Evolutionary conservation across 2,329 filamentous ascomycete genomes (phyloP).

Genomic region (Byssothecium circinans): DNA sequence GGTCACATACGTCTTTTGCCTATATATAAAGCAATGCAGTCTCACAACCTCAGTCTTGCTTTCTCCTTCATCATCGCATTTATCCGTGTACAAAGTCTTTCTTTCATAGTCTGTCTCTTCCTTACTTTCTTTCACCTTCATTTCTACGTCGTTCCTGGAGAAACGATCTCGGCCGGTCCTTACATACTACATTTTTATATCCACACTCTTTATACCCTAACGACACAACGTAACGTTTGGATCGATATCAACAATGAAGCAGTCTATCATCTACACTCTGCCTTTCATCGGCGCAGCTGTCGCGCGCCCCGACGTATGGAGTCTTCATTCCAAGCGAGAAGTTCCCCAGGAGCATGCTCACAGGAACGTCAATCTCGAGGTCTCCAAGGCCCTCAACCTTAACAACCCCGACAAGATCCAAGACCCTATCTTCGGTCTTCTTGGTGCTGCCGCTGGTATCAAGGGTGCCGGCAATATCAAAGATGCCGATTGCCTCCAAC

Average conservation of each 20-base stretch:
- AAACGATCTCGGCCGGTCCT: conserved; percentile 40
- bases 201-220: conserved; percentile 9
- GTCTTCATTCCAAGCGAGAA: conserved; percentile 45
- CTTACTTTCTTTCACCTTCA: conserved; percentile 19
- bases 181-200: conserved; percentile 12
- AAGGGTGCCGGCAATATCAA: conserved; percentile 52
- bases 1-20: conserved; percentile 4
- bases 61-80: conserved; percentile 21
- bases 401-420: conserved; percentile 54
- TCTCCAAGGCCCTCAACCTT: conserved; percentile 48
- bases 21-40: conserved; percentile 37
- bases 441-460: conserved; percentile 55
- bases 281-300: conserved; percentile 33
- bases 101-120: conserved; percentile 26
- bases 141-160: conserved; percentile 42
- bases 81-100: conserved; percentile 27
- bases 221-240: conserved; percentile 5
- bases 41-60: conserved; percentile 10
- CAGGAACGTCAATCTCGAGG: conserved; percentile 51
- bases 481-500: conserved; percentile 61
- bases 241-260: conserved; percentile 37
- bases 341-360: conserved; percentile 63
- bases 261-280: conserved; percentile 30
- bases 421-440: conserved; percentile 55
- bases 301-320: conserved; percentile 26